phyloP scores from a whole-genome alignment of 2,329 filamentous ascomycete genomes.

The Dactylellina cionopaga region DNA sequence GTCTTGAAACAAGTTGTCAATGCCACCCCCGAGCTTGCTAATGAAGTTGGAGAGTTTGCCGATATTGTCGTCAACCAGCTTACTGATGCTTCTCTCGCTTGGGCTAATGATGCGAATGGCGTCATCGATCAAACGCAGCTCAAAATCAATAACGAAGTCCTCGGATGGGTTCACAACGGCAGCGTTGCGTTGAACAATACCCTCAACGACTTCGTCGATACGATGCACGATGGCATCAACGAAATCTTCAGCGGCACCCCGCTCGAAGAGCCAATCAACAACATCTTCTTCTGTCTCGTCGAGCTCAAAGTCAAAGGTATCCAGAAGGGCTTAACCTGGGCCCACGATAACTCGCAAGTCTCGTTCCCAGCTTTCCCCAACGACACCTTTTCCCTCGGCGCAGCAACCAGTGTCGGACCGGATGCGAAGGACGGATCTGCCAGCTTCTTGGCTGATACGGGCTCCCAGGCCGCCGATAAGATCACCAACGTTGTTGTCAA shows the following conservation, averaged over 20 bases:
- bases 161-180: slow-evolving; percentile 86
- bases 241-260: slow-evolving; percentile 80
- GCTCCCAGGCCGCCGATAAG: slow-evolving; percentile 78
- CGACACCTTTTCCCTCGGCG: slow-evolving; percentile 84
- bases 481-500: slow-evolving; percentile 79
- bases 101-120: slow-evolving; percentile 79
- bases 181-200: slow-evolving; percentile 86
- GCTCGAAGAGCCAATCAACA: slow-evolving; percentile 71
- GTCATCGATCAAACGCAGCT: slow-evolving; percentile 73
- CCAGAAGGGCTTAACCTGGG: slow-evolving; percentile 91
- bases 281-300: slow-evolving; percentile 86
- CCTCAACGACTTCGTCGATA: slow-evolving; percentile 80
- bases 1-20: slow-evolving; percentile 78
- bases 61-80: slow-evolving; percentile 78
- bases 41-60: slow-evolving; percentile 80
- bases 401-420: slow-evolving; percentile 69
- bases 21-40: slow-evolving; percentile 77
- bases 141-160: slow-evolving; percentile 83
- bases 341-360: slow-evolving; percentile 85
- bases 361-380: slow-evolving; percentile 80
- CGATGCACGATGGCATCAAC: slow-evolving; percentile 79
- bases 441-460: slow-evolving; percentile 80
- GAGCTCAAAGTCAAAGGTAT: slow-evolving; percentile 85
- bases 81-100: slow-evolving; percentile 76
- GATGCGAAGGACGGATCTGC: slow-evolving; percentile 68